Base-by-base conservation (phyloP, 768 basidiomycete species). In the Nidula microcarpa region DNA sequence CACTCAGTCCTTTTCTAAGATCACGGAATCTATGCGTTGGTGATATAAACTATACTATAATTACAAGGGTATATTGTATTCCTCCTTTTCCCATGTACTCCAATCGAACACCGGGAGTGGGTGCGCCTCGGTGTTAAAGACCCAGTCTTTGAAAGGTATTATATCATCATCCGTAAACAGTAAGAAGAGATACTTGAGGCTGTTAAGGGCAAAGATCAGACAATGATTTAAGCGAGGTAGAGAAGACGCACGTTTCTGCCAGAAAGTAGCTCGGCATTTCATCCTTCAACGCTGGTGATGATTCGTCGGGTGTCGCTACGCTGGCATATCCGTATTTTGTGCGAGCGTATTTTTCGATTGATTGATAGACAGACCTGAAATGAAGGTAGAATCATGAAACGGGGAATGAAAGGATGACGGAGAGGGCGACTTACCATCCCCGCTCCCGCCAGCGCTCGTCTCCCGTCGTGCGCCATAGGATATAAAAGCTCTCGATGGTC, bases 61-160 rank as follows among this genome's bases (percentile, higher is more conserved):
- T 49, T 63, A 65, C 23, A 41, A 9, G 4, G 57, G 47, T 48
- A 82, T 75, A 32, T 71, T 73, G 60, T 77, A 80, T 47, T 59
- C 62, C 53, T 68, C 62, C 56, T 72, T 79, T 66, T 88, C 84
- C 71, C 75, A 72, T 33, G 70, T 60, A 11, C 63, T 78, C 89
- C 86, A 89, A 18, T 75, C 61, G 54, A 89, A 86, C 23, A 89
- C 74, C 2, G 87, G 89, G n/a, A 92, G 65, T 14, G 91, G 90
- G 61, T 92, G 91, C 18, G 88, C 91, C 63, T 84, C 80, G 0
- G 82, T 82, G 55, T 84, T 84, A 55, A 84, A 81, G 10, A 84
- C 81, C 79, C 79, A 84, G 47, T 75, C 61, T 14, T 80, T 69
- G 13, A 84, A 57, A 4, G 76, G 71, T 14, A 90, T 58, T 8